phyloP scores from a whole-genome alignment of 805 yeast genomes.

The Wickerhamiella allomyrinae region DNA sequence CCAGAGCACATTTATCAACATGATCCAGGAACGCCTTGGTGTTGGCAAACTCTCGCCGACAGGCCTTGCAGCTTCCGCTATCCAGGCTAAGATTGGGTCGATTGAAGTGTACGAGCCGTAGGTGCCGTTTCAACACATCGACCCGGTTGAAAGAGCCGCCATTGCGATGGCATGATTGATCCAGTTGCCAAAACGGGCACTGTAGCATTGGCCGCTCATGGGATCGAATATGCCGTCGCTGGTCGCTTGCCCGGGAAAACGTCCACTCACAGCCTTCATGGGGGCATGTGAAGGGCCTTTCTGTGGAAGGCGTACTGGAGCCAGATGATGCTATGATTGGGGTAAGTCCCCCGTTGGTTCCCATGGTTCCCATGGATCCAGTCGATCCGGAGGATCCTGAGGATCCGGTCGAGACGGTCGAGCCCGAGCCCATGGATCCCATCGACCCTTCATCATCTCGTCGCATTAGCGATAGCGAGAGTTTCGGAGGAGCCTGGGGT shows the following conservation, averaged over 20 bases:
- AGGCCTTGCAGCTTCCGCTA: slow-evolving; percentile 15
- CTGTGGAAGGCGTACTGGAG: neutral
- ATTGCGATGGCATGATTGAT: slow-evolving; percentile 59
- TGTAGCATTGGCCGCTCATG: slow-evolving; percentile 52
- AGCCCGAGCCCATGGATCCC: too few species aligned
- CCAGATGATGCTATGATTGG: neutral
- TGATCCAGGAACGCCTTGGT: slow-evolving; percentile 50
- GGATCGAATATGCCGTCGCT: slow-evolving; percentile 51
- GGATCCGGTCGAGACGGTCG: too few species aligned
- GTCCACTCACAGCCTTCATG: slow-evolving; percentile 47
- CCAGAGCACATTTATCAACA: slow-evolving; percentile 45
- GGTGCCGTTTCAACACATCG: slow-evolving; percentile 62
- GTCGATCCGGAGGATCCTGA: too few species aligned
- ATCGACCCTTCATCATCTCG: too few species aligned
- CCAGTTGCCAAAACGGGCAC: slow-evolving; percentile 60
- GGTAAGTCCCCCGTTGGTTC: too few species aligned
- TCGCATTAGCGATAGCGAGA: too few species aligned
- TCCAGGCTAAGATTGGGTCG: slow-evolving; percentile 27
- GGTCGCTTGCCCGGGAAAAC: slow-evolving; percentile 53
- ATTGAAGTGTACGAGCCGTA: slow-evolving; percentile 53
- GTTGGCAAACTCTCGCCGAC: slow-evolving; percentile 41
- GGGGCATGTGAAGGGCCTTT: slow-evolving; percentile 18
- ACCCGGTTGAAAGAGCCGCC: slow-evolving; percentile 63
- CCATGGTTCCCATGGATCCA: too few species aligned
- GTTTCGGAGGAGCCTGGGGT: too few species aligned